Evolutionary conservation across 2,329 filamentous ascomycete genomes (phyloP), one percentile per base, ranked within the genome.

Genomic region (Falciphora oryzae): DNA sequence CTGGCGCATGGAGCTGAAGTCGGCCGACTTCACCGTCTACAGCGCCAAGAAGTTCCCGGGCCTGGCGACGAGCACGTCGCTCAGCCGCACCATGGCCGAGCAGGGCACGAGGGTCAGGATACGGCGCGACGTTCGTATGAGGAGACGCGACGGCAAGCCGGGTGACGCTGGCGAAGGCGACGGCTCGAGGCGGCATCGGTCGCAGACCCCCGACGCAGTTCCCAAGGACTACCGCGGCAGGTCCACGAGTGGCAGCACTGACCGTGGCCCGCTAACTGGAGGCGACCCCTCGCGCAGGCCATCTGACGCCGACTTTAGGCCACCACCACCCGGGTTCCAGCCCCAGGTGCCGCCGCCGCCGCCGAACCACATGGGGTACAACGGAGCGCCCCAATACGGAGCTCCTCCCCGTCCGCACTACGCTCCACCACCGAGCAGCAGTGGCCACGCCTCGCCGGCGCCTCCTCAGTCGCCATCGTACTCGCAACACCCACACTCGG

Each of bases 31-130:
- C 75, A 88, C 86, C 61, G 95, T 98, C 57, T 98, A 85, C 80
- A 97, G 93, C 71, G 95, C 95, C 63, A 99, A 98, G 87, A 98
- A 97, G 80, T 99, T 99, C 79, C 95, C 95, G 22, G 95, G 94
- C 25, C 81, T 98, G 66, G 89, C 91, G 59, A 92, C 95, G 75
- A 97, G 93, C 79, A 99, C 95, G 0, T 81, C 85, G 16, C 81
- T 98, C 62, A 97, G 93, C 77, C 90, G 93, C 67, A 90, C 92
- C 50, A 93, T 99, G 58, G 93, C 94, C 25, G 94, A 99, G 76
- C 95, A 99, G 77, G 95, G 95, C 65, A 98, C 95, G 76, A 92
- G 94, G 69, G 95, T 99, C 32, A 90, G 95, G 59, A 99, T 99
- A 72, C 87, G 95, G 65, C 91, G 95, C 68, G 95, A 98, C 77